Evolutionary conservation across 202 grass and related monocot species (phyloP), one percentile per base, ranked within the genome.

Genomic region (Elaeis oleifera): DNA sequence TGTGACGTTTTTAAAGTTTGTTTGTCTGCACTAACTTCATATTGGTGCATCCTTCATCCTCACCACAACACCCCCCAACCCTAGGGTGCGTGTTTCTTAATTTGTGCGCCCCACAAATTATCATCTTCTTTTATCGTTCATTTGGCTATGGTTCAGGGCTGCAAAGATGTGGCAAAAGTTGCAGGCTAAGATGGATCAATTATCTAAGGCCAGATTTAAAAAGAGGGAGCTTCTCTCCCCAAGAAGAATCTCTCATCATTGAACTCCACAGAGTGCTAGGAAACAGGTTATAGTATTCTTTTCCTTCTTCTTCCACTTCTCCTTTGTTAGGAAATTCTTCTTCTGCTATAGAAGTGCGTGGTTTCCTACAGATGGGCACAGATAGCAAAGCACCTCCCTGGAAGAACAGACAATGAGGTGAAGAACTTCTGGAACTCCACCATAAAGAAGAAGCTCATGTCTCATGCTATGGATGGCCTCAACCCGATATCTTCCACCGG

Each of bases 361-460:
- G 58, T 2, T 53, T 21, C 11, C 31, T 29, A 27, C 78, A 99
- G 94, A 75, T 99, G 94, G 94, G 85, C 94, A 49, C 94, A 89
- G 85, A 99, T 99, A 50, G 88, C 94, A 52, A 99, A 99, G 74
- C 94, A 99, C 55, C 88, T 99, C 3, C 94, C 94, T 49, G 94
- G 94, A 44, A 86, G 94, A 71, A 99, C 94, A 32, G 94, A 99
- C 77, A 99, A 99, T 53, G 94, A 99, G 72, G 94, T 99, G 32
- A 99, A 97, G 84, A 97, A 97, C 62, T 97, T 89, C 15, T 97
- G 94, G 88, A 97, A 97, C 75, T 92, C 88, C 52, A 94, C 88
- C 67, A 87, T 99, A 61, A 99, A 99, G 80, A 99, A 99, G 81
- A 99, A 99, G 77, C 79, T 99, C 74, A 79, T 82, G 49, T 82